Conservation (phyloP, 192 early-diverging fungal species). For the Coemansia reversa region DNA sequence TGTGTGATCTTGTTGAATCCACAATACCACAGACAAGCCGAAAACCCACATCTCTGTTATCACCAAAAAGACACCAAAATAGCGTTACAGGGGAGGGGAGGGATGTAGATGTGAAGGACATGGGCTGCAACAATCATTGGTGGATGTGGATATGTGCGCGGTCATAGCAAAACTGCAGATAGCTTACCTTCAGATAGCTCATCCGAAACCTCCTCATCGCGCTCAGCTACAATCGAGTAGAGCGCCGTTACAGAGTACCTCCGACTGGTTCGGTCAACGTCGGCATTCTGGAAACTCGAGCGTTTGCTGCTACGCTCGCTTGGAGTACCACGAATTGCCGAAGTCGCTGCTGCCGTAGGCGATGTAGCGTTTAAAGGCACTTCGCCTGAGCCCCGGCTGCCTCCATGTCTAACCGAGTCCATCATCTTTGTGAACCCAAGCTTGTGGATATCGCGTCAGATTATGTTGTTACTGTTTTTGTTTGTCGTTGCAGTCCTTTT, state of each 20-base stretch:
- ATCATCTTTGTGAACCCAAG: constrained; percentile 17
- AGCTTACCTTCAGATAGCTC: constrained; percentile 81
- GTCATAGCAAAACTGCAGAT: background rate
- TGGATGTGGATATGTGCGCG: background rate
- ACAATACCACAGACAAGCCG: background rate
- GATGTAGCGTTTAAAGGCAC: constrained; percentile 14
- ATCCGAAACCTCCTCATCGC: constrained; percentile 91
- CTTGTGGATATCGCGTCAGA: too few species aligned
- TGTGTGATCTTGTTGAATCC: background rate
- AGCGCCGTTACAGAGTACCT: constrained; percentile 71
- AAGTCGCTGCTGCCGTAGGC: constrained; percentile 2
- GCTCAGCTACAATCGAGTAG: constrained; percentile 84
- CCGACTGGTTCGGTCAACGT: constrained; percentile 60
- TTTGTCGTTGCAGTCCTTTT: too few species aligned
- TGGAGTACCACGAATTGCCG: constrained; percentile 30
- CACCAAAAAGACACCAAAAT: background rate
- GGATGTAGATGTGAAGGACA: constrained; percentile 6
- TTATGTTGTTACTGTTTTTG: too few species aligned
- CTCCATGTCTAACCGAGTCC: constrained; percentile 39
- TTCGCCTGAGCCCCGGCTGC: constrained; percentile 31
- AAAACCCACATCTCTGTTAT: too few species aligned
- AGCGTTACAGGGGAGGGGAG: constrained; percentile 5
- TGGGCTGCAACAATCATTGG: too few species aligned
- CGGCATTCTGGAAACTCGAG: constrained; percentile 21
- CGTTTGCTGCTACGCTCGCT: constrained; percentile 34